These are phyloP conservation scores for Erysimum cheiranthoides DNA, from an alignment of 345 rosid species.

Conservation along the genomic window DNA sequence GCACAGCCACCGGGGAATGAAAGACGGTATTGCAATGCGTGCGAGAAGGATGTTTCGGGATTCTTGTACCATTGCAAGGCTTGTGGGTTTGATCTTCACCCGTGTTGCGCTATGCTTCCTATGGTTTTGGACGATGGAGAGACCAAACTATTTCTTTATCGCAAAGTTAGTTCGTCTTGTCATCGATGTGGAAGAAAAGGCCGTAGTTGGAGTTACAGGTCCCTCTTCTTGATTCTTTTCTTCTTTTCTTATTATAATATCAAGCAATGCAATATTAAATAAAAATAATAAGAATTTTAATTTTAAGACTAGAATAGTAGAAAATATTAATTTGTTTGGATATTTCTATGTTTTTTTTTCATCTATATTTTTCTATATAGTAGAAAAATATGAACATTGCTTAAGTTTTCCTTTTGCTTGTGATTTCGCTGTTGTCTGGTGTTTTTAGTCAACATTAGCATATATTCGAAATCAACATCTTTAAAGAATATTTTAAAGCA, in stretches of 20 bases:
- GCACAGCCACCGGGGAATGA: conserved; percentile 63
- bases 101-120: conserved; percentile 93
- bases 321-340: too few species aligned
- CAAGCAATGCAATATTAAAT: background rate
- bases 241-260: background rate
- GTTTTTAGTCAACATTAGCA: conserved; percentile 41
- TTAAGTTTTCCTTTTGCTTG: background rate
- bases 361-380: too few species aligned
- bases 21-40: conserved; percentile 80
- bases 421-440: background rate
- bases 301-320: background rate
- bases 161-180: conserved; percentile 75
- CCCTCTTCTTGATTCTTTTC: conserved; percentile 15
- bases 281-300: background rate
- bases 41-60: conserved; percentile 73
- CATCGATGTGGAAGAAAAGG: conserved; percentile 85
- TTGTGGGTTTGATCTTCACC: conserved; percentile 94
- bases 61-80: conserved; percentile 80
- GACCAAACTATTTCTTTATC: conserved; percentile 66
- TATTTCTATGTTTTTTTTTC: too few species aligned
- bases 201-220: conserved; percentile 90
- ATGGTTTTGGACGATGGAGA: conserved; percentile 82
- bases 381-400: background rate
- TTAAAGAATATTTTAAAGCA: conserved; percentile 35
- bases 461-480: conserved; percentile 40